These are phyloP conservation scores for Limnanthes douglasii DNA, from an alignment of 345 rosid species.

Conservation along the genomic window DNA sequence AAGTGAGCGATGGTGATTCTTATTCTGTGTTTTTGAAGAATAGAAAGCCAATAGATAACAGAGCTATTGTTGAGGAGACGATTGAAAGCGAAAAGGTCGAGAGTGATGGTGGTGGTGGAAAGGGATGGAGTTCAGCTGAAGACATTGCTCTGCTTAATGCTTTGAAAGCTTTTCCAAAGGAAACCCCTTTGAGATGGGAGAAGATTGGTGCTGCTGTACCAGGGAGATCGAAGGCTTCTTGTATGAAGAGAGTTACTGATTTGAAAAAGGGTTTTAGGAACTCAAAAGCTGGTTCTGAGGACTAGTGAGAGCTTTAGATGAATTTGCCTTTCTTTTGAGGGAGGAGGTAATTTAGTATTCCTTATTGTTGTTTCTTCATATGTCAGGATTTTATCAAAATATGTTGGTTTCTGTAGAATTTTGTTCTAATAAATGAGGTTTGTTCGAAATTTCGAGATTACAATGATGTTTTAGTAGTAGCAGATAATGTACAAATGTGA, in stretches of 20 bases:
- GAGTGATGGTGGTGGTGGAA: conserved; percentile 11
- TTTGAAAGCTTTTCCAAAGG: conserved; percentile 68
- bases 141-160: conserved; percentile 90
- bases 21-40: conserved; percentile 75
- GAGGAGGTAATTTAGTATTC: too few relatives aligned
- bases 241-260: conserved; percentile 75
- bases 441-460: too few relatives aligned
- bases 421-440: too few relatives aligned
- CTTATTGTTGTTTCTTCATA: too few relatives aligned
- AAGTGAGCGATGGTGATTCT: conserved; percentile 42
- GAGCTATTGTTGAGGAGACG: conserved; percentile 14
- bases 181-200: conserved; percentile 85
- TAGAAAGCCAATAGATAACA: conserved; percentile 46
- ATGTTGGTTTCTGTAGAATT: too few relatives aligned
- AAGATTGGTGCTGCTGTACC: conserved; percentile 84
- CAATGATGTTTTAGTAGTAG: too few relatives aligned
- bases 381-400: too few relatives aligned
- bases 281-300: conserved; percentile 47
- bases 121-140: conserved; percentile 50
- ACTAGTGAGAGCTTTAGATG: conserved; percentile 8
- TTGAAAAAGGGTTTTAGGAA: conserved; percentile 66
- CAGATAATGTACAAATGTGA: too few relatives aligned
- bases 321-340: too few relatives aligned
- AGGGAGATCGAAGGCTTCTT: conserved; percentile 63
- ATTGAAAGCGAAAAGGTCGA: conserved; percentile 12